phyloP scores from a whole-genome alignment of 139 green algal genomes.

The Astrephomene gubernaculifera region DNA sequence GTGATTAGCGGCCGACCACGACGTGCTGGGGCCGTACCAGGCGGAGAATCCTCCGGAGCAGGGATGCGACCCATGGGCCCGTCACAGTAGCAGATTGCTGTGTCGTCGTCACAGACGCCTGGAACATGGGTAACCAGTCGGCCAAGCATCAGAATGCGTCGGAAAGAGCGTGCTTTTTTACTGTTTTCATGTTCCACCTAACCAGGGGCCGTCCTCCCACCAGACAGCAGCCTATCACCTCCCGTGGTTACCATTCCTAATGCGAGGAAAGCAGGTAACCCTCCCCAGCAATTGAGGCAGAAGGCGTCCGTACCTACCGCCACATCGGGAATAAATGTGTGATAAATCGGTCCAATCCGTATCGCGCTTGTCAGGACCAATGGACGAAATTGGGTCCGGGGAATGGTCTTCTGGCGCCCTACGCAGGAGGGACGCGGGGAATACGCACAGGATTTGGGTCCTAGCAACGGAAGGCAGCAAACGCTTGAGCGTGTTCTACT shows the following conservation, averaged over 20 bases:
- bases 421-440: background rate
- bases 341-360: background rate
- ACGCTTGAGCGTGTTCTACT: too few relatives aligned
- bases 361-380: conserved; percentile 50
- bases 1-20: conserved; percentile 42
- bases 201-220: too few relatives aligned
- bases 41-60: conserved; percentile 30
- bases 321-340: background rate
- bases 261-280: too few relatives aligned
- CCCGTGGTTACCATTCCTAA: too few relatives aligned
- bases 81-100: conserved; percentile 58
- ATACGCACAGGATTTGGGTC: too few relatives aligned
- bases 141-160: too few relatives aligned
- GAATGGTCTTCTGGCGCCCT: background rate
- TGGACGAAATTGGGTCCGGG: conserved; percentile 10
- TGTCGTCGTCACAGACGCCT: conserved; percentile 65
- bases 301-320: conserved; percentile 13
- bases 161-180: too few relatives aligned
- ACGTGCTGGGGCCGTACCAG: conserved; percentile 46
- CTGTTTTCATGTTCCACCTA: too few relatives aligned
- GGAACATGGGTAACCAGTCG: too few relatives aligned
- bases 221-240: too few relatives aligned
- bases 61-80: conserved; percentile 50
- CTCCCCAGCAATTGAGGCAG: too few relatives aligned
- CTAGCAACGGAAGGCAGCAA: too few relatives aligned